Evolutionary conservation across 179 eudicot species (phyloP).

Genomic region (Patellifolia procumbens): DNA sequence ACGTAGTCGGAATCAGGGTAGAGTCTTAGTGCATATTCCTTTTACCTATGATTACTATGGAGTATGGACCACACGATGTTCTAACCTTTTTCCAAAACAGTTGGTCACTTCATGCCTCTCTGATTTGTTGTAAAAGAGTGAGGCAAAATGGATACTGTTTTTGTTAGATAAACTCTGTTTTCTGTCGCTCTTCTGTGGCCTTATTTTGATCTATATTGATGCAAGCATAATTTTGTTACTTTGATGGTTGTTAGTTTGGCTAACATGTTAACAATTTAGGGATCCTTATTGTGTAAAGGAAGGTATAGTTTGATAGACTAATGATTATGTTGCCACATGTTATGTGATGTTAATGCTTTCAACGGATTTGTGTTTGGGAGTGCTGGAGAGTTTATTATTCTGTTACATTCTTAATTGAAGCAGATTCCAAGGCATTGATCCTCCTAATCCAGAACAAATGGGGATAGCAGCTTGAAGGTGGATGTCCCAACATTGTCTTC

Average conservation of each 20-base stretch:
- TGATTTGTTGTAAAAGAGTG: too few species aligned
- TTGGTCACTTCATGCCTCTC: too few species aligned
- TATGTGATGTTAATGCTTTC: slow-evolving; percentile 7
- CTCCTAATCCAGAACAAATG: slow-evolving; percentile 62
- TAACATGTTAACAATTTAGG: neutral
- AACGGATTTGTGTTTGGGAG: slow-evolving; percentile 12
- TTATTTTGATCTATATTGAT: too few species aligned
- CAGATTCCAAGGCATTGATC: slow-evolving; percentile 51
- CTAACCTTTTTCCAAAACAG: too few species aligned
- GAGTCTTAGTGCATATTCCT: too few species aligned
- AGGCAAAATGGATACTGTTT: too few species aligned
- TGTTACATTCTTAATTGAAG: slow-evolving; percentile 27
- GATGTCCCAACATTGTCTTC: slow-evolving; percentile 38
- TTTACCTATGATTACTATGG: too few species aligned
- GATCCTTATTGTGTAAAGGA: neutral
- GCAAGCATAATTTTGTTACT: neutral
- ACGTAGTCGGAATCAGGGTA: too few species aligned
- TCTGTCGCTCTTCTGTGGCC: too few species aligned
- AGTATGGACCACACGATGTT: too few species aligned
- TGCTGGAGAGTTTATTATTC: slow-evolving; percentile 13
- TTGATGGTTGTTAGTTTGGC: neutral
- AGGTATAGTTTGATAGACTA: neutral
- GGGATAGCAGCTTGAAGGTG: slow-evolving; percentile 50
- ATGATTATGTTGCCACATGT: neutral
- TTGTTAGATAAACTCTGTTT: too few species aligned